Percentiles rank a stretch among this genome's conserved stretches.
These are phyloP conservation scores for Colletotrichum sp. DNA, from an alignment of 2,329 filamentous ascomycete genomes.

Conservation along the genomic window DNA sequence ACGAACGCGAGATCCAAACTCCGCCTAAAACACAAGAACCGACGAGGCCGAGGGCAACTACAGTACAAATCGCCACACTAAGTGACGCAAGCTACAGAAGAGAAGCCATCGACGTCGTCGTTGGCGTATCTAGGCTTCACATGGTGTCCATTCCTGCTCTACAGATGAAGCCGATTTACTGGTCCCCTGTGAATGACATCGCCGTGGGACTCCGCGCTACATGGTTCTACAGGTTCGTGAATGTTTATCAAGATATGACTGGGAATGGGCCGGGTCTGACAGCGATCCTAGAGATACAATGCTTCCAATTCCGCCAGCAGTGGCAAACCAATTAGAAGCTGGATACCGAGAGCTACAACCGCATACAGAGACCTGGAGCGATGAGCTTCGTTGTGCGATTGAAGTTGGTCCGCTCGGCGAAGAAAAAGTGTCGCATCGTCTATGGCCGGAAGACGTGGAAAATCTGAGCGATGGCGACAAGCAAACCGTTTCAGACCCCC, in stretches of 20 bases:
- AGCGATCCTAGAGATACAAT: slow-evolving; percentile 70
- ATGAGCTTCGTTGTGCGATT: slow-evolving; percentile 87
- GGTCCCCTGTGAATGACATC: slow-evolving; percentile 91
- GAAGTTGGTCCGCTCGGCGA: slow-evolving; percentile 90
- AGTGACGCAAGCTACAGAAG: not conserved
- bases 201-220: slow-evolving; percentile 83
- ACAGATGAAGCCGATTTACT: slow-evolving; percentile 96
- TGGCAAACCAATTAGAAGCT: slow-evolving; percentile 92
- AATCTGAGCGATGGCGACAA: slow-evolving; percentile 23
- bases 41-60: not conserved
- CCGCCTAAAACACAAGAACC: not conserved
- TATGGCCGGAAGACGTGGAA: slow-evolving; percentile 72
- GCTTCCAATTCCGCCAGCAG: slow-evolving; percentile 81
- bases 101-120: slow-evolving; percentile 67
- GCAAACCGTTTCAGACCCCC: slow-evolving; percentile 31
- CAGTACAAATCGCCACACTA: not conserved
- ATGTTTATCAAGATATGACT: not conserved
- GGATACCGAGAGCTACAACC: slow-evolving; percentile 86
- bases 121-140: slow-evolving; percentile 89
- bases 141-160: slow-evolving; percentile 82
- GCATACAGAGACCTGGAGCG: slow-evolving; percentile 91
- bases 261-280: not conserved
- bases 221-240: slow-evolving; percentile 83
- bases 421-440: slow-evolving; percentile 82
- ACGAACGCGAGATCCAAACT: not conserved